Conservation (phyloP, 2,329 filamentous ascomycete genomes). For the Calonectria pseudoreteaudii region DNA sequence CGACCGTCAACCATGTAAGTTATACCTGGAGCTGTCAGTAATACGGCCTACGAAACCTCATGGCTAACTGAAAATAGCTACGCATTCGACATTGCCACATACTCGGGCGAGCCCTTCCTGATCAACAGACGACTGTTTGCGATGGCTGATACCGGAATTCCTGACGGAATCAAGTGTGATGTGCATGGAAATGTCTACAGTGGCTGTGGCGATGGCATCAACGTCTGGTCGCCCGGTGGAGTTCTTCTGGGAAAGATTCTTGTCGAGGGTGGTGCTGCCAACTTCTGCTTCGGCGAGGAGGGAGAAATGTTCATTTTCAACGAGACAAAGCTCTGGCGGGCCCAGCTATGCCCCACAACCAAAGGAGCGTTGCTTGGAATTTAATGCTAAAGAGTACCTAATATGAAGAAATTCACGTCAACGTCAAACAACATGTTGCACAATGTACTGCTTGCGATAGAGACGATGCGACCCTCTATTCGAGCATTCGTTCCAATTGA, state of each 20-base stretch:
- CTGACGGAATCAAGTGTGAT: slow-evolving; percentile 61
- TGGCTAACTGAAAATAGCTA: slow-evolving; percentile 41
- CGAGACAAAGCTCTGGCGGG: slow-evolving; percentile 57
- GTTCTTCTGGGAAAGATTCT: slow-evolving; percentile 59
- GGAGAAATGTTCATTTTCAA: slow-evolving; percentile 61
- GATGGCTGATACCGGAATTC: slow-evolving; percentile 59
- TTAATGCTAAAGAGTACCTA: slow-evolving; percentile 1
- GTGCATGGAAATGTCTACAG: slow-evolving; percentile 60
- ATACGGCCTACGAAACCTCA: too few species aligned
- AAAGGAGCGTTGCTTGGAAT: slow-evolving; percentile 38
- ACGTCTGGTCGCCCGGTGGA: slow-evolving; percentile 60
- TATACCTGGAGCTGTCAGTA: too few species aligned
- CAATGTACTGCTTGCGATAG: neutral
- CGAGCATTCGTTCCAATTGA: neutral
- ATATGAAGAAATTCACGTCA: neutral
- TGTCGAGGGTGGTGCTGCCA: slow-evolving; percentile 55
- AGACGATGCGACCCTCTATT: neutral
- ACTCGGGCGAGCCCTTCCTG: slow-evolving; percentile 4
- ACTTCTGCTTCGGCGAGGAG: slow-evolving; percentile 60
- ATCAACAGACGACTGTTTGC: slow-evolving; percentile 59
- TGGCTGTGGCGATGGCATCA: slow-evolving; percentile 61
- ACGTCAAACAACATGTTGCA: neutral
- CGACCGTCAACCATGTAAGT: slow-evolving; percentile 44
- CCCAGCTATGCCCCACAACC: slow-evolving; percentile 30
- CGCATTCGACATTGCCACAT: slow-evolving; percentile 48